Base-by-base conservation (phyloP, 163 green algal genomes). In the Trebouxia gelatinosa region DNA sequence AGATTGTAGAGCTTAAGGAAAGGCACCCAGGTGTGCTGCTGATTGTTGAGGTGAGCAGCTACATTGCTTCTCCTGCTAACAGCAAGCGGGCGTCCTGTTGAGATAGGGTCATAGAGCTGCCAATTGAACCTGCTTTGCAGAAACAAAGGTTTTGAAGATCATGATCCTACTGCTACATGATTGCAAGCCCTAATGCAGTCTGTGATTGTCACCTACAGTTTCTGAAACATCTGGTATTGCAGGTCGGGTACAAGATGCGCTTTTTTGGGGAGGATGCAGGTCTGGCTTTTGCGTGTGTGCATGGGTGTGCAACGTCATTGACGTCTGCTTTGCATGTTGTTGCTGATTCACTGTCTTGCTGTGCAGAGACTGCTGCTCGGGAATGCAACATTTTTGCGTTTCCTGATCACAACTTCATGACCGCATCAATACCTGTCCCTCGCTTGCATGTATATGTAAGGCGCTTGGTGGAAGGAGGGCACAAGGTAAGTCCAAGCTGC, bases 221-320 rank as follows among this genome's bases (percentile, higher is more conserved):
- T 79, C n/a, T 81, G 23, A 81, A 64, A n/a, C n/a, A 16, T 4
- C 46, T 46, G 71, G n/a, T 23, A 29, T 48, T 38, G 37, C 85
- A 93, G 87, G 88, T 92, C 32, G 90, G 87, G 17, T 95, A 96
- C 87, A 95, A 95, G 82, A 87, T 93, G 40, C 79, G 88, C 1
- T 91, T 97, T n/a, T 98, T 95, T 83, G 93, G 93, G 0, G 79
- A 89, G 17, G 93, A 98, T 81, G 94, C 93, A 3, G 87, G 93
- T 68, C 78, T 86, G 19, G 92, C 89, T 16, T 38, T 54, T 13
- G 9, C 43, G n/a, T n/a, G n/a, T n/a, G n/a, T n/a, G n/a, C n/a
- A n/a, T n/a, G n/a, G n/a, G n/a, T n/a, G n/a, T n/a, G n/a, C n/a
- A n/a, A n/a, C n/a, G n/a, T n/a, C n/a, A n/a, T n/a, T n/a, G n/a